These are phyloP conservation scores for Kwoniella dejecticola DNA, from an alignment of 768 basidiomycete species.

Conservation along the genomic window DNA sequence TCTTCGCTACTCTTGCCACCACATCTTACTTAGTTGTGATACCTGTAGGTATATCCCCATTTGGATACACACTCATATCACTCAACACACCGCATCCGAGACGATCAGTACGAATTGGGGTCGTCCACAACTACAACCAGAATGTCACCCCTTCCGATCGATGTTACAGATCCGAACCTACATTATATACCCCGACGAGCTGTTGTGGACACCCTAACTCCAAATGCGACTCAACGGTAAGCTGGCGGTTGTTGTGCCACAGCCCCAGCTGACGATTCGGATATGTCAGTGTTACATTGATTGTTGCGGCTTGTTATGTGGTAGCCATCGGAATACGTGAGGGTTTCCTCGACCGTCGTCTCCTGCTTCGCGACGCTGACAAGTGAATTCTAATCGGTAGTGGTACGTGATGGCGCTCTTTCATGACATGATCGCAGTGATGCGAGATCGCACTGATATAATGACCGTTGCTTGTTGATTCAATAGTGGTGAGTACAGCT, in stretches of 20 bases:
- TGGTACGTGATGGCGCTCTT: not conserved
- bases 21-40: too few relatives aligned
- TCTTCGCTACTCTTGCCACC: too few relatives aligned
- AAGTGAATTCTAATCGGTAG: too few relatives aligned
- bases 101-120: not conserved
- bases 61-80: too few relatives aligned
- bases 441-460: too few relatives aligned
- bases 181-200: constrained; percentile 23
- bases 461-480: not conserved
- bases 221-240: constrained; percentile 42
- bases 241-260: not conserved
- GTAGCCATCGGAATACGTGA: constrained; percentile 50
- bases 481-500: constrained; percentile 30
- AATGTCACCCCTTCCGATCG: constrained; percentile 18
- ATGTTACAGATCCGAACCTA: not conserved
- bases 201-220: constrained; percentile 22
- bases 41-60: too few relatives aligned
- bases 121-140: too few relatives aligned
- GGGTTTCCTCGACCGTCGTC: constrained; percentile 10
- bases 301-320: constrained; percentile 52
- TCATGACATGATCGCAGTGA: not conserved
- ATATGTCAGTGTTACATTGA: constrained; percentile 53
- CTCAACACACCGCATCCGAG: not conserved
- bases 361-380: too few relatives aligned
- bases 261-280: too few relatives aligned